Conservation (phyloP, 2,329 filamentous ascomycete species). For the Cladophialophora yegresii region DNA sequence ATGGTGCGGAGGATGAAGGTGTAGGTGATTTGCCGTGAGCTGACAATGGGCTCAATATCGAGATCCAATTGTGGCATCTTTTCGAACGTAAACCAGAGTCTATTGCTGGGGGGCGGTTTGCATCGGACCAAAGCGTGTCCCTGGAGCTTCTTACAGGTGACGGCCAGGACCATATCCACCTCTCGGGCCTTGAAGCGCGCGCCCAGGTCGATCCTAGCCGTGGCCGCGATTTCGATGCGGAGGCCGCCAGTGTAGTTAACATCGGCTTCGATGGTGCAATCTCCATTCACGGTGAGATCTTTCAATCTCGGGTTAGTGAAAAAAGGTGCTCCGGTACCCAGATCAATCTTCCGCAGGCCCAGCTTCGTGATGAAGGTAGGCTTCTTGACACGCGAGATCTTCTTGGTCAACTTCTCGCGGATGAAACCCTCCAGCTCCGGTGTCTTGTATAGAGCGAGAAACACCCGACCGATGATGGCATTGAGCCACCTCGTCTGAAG, state of each 20-base stretch:
- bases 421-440: conserved; percentile 76
- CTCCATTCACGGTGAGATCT: conserved; percentile 88
- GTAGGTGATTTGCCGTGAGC: conserved; percentile 92
- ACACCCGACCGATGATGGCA: conserved; percentile 82
- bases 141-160: conserved; percentile 79
- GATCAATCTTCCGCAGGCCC: conserved; percentile 77
- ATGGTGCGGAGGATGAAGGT: conserved; percentile 88
- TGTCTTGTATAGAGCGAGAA: conserved; percentile 84
- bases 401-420: conserved; percentile 86
- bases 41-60: conserved; percentile 93
- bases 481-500: conserved; percentile 92
- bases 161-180: conserved; percentile 83
- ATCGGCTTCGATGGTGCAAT: conserved; percentile 83
- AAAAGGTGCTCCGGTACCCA: conserved; percentile 82
- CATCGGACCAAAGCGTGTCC: conserved; percentile 83
- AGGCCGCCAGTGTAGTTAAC: conserved; percentile 88
- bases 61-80: conserved; percentile 92
- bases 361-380: conserved; percentile 87
- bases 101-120: conserved; percentile 93
- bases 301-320: conserved; percentile 85
- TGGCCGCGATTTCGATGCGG: conserved; percentile 85
- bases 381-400: conserved; percentile 90
- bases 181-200: conserved; percentile 85
- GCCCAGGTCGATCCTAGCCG: conserved; percentile 86
- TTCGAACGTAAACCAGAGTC: conserved; percentile 94